Evolutionary conservation across 805 yeast genomes (phyloP).

Genomic region (Saturnispora silvae): DNA sequence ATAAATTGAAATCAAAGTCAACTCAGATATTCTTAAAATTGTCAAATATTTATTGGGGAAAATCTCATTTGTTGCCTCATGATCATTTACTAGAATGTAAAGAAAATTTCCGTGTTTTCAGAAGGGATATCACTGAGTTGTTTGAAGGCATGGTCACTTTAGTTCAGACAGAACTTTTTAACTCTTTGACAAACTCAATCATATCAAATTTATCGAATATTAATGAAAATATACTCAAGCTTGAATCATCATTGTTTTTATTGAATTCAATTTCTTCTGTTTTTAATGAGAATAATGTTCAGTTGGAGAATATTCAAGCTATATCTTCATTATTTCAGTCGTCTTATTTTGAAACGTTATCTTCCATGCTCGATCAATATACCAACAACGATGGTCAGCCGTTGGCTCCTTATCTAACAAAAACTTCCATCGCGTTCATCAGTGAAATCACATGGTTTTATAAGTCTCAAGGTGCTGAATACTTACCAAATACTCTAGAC

Average conservation of each 20-base stretch:
- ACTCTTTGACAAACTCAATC: slow-evolving; percentile 31
- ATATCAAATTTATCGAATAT: slow-evolving; percentile 19
- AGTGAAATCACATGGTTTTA: slow-evolving; percentile 55
- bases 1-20: slow-evolving; percentile 24
- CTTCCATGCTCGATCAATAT: slow-evolving; percentile 1
- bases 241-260: slow-evolving; percentile 52
- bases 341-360: slow-evolving; percentile 17
- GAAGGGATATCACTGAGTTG: slow-evolving; percentile 69
- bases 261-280: slow-evolving; percentile 47
- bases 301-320: slow-evolving; percentile 14
- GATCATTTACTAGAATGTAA: slow-evolving; percentile 26
- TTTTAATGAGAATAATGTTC: slow-evolving; percentile 28
- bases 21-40: slow-evolving; percentile 37
- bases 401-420: slow-evolving; percentile 24
- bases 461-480: slow-evolving; percentile 34
- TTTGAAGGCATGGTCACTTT: slow-evolving; percentile 62
- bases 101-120: slow-evolving; percentile 53
- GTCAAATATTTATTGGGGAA: slow-evolving; percentile 57
- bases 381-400: slow-evolving; percentile 3
- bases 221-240: slow-evolving; percentile 20
- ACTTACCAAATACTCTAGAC: slow-evolving; percentile 41
- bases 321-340: slow-evolving; percentile 23
- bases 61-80: slow-evolving; percentile 35
- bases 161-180: slow-evolving; percentile 43
- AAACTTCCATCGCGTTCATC: slow-evolving; percentile 46